Base-by-base conservation (phyloP, 2,329 filamentous ascomycete genomes). In the Ophiocordyceps camponoti-floridani region DNA sequence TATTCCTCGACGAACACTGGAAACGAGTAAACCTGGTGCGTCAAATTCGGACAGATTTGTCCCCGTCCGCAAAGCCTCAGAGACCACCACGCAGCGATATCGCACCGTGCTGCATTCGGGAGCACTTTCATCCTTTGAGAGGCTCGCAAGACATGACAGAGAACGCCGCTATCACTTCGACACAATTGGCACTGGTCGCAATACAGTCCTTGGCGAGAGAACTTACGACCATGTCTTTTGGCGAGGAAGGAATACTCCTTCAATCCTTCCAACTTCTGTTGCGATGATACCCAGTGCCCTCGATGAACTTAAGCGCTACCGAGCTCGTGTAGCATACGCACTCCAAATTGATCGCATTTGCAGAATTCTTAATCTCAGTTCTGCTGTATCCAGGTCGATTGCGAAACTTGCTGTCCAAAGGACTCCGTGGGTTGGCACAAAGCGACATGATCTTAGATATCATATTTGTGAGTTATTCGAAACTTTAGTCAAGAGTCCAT, bases 321-420 rank as follows among this genome's bases (percentile, higher is more conserved):
- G 83, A 53, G 73, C 74, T 38, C 77, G 86, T 27, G 63, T 98
- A 45, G 87, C 88, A 9, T 66, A 80, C 14, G 91, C 91, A 3
- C 68, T 96, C 44, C 74, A 84, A n/a, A 71, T 96, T 48, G 79
- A 94, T 56, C 77, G 76, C 41, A 68, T 74, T 28, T 68, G 72
- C 26, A 75, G 76, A 48, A 66, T 94, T 13, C 67, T 94, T 28
- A 70, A 72, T 38, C 78, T 76, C 50, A 60, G 60, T 30, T 49
- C 49, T 7, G 35, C 45, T 12, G 44, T 28, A 23, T 27, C 19
- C 23, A 5, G 19, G 5, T 4, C 10, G 14, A 33, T 28, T 13
- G 18, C n/a, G 43, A 18, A 23, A 23, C 18, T 26, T 27, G 31
- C 13, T 3, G 33, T 27, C 14, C 9, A 23, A 4, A 14, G 6